Conservation (phyloP, 1,284 basidiomycete species). For the Rhodofomes roseus region DNA sequence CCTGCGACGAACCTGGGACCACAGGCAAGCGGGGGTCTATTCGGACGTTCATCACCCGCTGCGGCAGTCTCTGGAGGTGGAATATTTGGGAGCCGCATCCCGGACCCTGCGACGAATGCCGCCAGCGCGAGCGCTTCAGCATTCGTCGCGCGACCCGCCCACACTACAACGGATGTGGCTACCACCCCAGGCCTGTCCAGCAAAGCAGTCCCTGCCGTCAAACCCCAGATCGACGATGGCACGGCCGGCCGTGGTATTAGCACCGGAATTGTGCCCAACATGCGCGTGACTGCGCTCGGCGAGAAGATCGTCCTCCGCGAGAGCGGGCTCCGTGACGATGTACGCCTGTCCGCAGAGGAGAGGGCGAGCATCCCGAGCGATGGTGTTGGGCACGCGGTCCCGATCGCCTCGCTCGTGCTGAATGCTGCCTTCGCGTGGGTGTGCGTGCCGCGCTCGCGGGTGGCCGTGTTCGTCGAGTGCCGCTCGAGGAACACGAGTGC, state of each 20-base stretch:
- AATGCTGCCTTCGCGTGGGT: conserved; percentile 44
- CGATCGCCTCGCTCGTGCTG: conserved; percentile 46
- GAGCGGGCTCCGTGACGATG: background rate
- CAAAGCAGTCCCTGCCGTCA: background rate
- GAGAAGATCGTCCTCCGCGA: background rate
- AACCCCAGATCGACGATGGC: background rate
- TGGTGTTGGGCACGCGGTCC: conserved; percentile 49
- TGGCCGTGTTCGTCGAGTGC: conserved; percentile 41
- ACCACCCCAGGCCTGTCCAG: background rate
- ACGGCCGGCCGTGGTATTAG: background rate
- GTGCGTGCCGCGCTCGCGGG: conserved; percentile 42
- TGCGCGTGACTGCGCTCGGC: background rate
- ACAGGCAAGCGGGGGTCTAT: too few species aligned
- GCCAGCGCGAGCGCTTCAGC: too few species aligned
- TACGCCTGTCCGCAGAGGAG: background rate
- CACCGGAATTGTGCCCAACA: background rate
- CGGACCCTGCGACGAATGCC: too few species aligned
- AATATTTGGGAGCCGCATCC: too few species aligned
- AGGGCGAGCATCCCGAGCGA: conserved; percentile 46
- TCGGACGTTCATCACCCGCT: too few species aligned
- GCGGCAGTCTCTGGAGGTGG: too few species aligned
- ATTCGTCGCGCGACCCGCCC: too few species aligned
- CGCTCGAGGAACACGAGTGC: conserved; percentile 49
- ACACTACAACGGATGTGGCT: too few species aligned
- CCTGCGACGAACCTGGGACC: too few species aligned